Conservation (phyloP, 2,329 filamentous ascomycete genomes). For the Cercospora sesami region DNA sequence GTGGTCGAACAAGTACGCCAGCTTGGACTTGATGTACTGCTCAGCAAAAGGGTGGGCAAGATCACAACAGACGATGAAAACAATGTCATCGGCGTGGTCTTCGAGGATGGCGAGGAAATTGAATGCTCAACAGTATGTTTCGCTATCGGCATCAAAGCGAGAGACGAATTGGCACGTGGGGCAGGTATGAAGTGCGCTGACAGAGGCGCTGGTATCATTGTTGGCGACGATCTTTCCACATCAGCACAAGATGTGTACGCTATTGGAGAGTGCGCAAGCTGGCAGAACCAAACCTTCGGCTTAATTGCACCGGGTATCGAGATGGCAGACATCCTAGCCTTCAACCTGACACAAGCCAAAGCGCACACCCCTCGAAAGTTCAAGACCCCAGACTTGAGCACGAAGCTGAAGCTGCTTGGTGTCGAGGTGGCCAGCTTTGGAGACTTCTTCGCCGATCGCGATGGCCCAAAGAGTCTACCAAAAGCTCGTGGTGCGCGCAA, state of each 20-base stretch:
- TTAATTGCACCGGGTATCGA: slow-evolving; percentile 87
- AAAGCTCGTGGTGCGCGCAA: slow-evolving; percentile 53
- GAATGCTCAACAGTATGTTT: slow-evolving; percentile 82
- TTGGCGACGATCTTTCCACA: slow-evolving; percentile 67
- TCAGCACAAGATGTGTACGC: slow-evolving; percentile 75
- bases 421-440: slow-evolving; percentile 92
- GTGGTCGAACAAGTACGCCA: slow-evolving; percentile 77
- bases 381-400: slow-evolving; percentile 82
- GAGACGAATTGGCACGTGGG: slow-evolving; percentile 71
- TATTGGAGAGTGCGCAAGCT: slow-evolving; percentile 88
- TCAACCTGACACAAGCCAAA: slow-evolving; percentile 84
- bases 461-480: slow-evolving; percentile 76
- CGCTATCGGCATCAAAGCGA: slow-evolving; percentile 79
- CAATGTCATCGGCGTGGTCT: slow-evolving; percentile 69
- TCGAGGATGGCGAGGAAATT: slow-evolving; percentile 77
- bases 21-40: slow-evolving; percentile 77
- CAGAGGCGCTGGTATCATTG: slow-evolving; percentile 72
- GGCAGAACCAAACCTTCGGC: slow-evolving; percentile 82
- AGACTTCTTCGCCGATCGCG: slow-evolving; percentile 86
- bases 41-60: slow-evolving; percentile 71
- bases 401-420: slow-evolving; percentile 84
- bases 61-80: slow-evolving; percentile 69
- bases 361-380: slow-evolving; percentile 69
- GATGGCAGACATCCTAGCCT: slow-evolving; percentile 88
- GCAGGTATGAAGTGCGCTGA: slow-evolving; percentile 72